These are phyloP conservation scores for Polytrichum formosum DNA, from an alignment of 225 moss, liverwort and hornwort species.

Conservation along the genomic window DNA sequence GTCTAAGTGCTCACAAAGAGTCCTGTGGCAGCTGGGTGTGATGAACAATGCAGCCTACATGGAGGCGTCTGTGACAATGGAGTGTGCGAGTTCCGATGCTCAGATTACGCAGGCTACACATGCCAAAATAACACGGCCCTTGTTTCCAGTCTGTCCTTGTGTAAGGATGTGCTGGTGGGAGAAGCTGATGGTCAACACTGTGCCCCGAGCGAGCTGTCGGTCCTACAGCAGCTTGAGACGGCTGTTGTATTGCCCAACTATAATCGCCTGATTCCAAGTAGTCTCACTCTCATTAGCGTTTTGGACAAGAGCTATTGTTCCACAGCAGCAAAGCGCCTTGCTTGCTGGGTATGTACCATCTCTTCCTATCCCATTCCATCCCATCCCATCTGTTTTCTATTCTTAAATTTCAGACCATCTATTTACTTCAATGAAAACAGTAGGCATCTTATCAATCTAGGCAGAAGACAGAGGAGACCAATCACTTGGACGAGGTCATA, in stretches of 20 bases:
- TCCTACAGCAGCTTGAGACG: conserved; percentile 76
- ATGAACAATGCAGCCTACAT: conserved; percentile 85
- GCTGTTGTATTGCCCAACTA: conserved; percentile 83
- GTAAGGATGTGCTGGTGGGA: conserved; percentile 65
- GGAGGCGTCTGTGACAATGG: conserved; percentile 85
- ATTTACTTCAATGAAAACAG: too few relatives aligned
- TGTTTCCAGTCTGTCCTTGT: conserved; percentile 59
- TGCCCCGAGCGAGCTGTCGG: conserved; percentile 70
- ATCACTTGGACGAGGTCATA: too few relatives aligned
- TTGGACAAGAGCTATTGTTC: conserved; percentile 77
- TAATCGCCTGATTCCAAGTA: conserved; percentile 67
- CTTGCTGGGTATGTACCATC: conserved; percentile 58
- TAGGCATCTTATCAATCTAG: too few relatives aligned
- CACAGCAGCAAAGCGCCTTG: conserved; percentile 76
- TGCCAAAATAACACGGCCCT: conserved; percentile 73
- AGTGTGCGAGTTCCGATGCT: conserved; percentile 78
- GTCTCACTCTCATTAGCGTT: conserved; percentile 52
- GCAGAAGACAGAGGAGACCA: too few relatives aligned
- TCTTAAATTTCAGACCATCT: too few relatives aligned
- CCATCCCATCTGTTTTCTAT: too few relatives aligned
- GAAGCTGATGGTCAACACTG: conserved; percentile 72
- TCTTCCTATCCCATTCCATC: too few relatives aligned
- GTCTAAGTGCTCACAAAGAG: too few relatives aligned
- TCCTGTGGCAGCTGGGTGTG: conserved; percentile 50
- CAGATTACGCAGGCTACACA: conserved; percentile 76